A percentile compares a stretch with the other conserved stretches of the same genome.
Conservation (phyloP, 1,139 yeast species). For the Yamadazyma friedrichii region DNA sequence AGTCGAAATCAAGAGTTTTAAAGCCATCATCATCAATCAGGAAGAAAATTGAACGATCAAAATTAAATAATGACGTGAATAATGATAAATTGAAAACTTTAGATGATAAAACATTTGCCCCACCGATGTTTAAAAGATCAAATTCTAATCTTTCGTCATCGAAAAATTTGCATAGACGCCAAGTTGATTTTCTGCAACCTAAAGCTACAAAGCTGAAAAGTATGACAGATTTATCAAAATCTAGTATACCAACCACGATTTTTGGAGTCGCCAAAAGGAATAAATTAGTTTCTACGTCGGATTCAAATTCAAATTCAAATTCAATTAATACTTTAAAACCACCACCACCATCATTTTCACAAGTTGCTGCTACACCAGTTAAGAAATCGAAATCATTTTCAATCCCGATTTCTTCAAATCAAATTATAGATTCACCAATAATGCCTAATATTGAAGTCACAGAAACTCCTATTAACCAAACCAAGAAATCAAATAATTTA, state of each 20-base stretch:
- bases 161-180: conserved; percentile 42
- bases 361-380: conserved; percentile 18
- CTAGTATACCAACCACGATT: conserved; percentile 14
- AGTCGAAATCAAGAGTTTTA: conserved; percentile 3
- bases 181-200: conserved; percentile 38
- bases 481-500: background rate
- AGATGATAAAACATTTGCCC: conserved; percentile 25
- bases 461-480: background rate
- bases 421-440: background rate
- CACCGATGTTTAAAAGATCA: conserved; percentile 39
- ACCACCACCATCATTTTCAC: conserved; percentile 9
- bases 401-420: background rate
- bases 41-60: conserved; percentile 8
- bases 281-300: conserved; percentile 10
- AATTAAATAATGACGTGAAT: conserved; percentile 1
- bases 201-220: conserved; percentile 10
- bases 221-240: conserved; percentile 5
- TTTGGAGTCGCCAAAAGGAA: conserved; percentile 29
- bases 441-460: conserved; percentile 1
- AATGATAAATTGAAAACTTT: conserved; percentile 6
- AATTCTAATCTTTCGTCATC: conserved; percentile 41
- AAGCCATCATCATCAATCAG: conserved; percentile 1
- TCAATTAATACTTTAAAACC: background rate
- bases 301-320: conserved; percentile 10
- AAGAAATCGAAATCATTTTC: conserved; percentile 9